phyloP scores from a whole-genome alignment of 805 yeast genomes.

The Starmerella potacharoeniae region DNA sequence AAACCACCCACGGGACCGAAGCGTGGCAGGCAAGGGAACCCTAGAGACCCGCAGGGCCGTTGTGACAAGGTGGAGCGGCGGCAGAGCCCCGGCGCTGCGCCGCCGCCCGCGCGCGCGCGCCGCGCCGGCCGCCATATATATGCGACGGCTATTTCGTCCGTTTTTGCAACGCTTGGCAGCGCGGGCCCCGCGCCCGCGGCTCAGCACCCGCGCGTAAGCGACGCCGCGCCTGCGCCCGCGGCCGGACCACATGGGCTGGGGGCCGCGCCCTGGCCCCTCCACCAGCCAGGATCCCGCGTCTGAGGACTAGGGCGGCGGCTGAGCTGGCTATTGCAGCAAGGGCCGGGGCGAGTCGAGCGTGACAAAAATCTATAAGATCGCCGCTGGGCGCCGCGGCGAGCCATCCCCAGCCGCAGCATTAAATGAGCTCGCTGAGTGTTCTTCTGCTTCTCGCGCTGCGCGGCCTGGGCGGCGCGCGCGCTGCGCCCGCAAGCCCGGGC shows the following conservation, averaged over 20 bases:
- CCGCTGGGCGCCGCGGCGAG: not conserved
- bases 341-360: not conserved
- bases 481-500: not conserved
- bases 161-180: too few relatives aligned
- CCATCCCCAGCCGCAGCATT: not conserved
- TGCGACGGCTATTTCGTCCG: too few relatives aligned
- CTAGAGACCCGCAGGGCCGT: not conserved
- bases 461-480: not conserved
- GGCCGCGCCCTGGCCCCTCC: not conserved
- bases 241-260: not conserved
- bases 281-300: not conserved
- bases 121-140: too few relatives aligned
- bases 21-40: not conserved
- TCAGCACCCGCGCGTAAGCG: not conserved
- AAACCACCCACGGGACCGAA: too few relatives aligned
- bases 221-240: not conserved
- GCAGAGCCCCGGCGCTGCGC: not conserved
- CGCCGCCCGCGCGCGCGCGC: not conserved
- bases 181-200: not conserved
- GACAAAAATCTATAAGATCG: not conserved
- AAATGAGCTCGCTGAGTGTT: not conserved
- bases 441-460: not conserved
- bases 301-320: conserved; percentile 4
- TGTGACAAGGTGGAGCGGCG: not conserved
- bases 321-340: conserved; percentile 2